Percentiles rank a stretch among this genome's conserved stretches.
phyloP scores from a whole-genome alignment of 2,329 filamentous ascomycete species.

The Sclerotinia spermophila region DNA sequence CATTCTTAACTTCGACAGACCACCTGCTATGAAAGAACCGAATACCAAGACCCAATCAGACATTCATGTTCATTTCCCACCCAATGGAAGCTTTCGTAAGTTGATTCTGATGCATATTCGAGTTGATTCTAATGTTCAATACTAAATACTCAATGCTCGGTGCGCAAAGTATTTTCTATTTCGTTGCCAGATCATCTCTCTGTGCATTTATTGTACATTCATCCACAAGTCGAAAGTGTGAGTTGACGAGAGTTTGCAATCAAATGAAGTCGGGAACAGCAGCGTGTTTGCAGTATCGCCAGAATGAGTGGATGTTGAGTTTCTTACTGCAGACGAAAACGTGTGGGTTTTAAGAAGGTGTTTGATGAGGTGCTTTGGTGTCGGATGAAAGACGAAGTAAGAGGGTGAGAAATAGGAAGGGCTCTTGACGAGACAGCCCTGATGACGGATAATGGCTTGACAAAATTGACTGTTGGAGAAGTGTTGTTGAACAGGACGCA shows the following conservation, averaged over 20 bases:
- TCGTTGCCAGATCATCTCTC: not conserved
- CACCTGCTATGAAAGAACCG: not conserved
- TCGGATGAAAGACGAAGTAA: not conserved
- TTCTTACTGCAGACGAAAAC: not conserved
- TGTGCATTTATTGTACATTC: not conserved
- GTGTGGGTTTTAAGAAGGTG: not conserved
- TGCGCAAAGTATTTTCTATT: not conserved
- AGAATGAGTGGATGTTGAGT: not conserved
- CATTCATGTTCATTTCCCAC: not conserved
- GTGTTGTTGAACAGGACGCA: not conserved
- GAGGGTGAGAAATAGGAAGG: not conserved
- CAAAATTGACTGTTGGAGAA: not conserved
- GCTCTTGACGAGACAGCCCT: not conserved
- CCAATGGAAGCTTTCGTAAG: not conserved
- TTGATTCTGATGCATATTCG: not conserved
- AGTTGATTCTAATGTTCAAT: not conserved
- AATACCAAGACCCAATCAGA: not conserved
- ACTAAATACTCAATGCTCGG: not conserved
- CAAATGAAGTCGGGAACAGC: not conserved
- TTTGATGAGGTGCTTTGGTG: not conserved
- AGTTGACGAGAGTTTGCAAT: not conserved
- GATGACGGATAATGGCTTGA: not conserved
- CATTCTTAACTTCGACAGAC: not conserved
- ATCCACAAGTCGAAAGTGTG: not conserved
- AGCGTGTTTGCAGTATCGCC: fast-evolving